A percentile compares a stretch with the other conserved stretches of the same genome.
Evolutionary conservation across 768 basidiomycete genomes (phyloP).

Genomic region (Cubamyces sp.): DNA sequence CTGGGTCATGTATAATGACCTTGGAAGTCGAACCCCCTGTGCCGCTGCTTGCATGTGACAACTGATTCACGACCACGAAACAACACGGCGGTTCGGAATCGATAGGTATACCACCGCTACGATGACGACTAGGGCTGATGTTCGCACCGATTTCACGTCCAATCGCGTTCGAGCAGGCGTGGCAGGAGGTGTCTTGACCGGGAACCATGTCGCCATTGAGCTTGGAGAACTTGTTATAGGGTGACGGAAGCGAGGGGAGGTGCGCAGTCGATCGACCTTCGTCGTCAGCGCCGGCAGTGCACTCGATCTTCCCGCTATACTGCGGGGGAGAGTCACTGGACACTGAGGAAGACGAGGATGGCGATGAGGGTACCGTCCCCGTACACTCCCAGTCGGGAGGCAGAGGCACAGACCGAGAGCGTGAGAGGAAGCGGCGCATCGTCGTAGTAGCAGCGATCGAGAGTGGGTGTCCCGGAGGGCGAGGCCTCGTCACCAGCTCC

Average conservation of each 20-base stretch:
- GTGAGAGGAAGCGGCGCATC: conserved; percentile 16
- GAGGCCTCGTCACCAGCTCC: too few relatives aligned
- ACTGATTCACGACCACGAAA: conserved; percentile 57
- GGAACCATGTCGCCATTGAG: too few relatives aligned
- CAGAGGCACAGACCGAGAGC: conserved; percentile 8
- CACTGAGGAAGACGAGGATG: neutral
- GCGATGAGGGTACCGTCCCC: neutral
- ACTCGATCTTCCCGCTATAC: neutral
- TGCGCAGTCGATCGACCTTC: too few relatives aligned
- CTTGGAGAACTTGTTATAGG: too few relatives aligned
- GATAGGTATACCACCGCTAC: neutral
- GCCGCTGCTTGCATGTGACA: conserved; percentile 41
- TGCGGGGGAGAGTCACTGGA: neutral
- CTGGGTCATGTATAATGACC: conserved; percentile 60
- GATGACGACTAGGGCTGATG: neutral
- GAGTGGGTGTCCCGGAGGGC: neutral
- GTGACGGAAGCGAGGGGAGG: too few relatives aligned
- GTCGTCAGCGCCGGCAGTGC: too few relatives aligned
- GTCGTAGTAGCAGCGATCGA: neutral
- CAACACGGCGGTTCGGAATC: conserved; percentile 39
- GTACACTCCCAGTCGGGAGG: neutral
- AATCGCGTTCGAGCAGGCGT: too few relatives aligned
- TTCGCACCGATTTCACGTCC: neutral
- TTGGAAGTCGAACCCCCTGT: conserved; percentile 47
- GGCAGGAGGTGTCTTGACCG: too few relatives aligned